These are phyloP conservation scores for Triticum dicoccoides DNA, from an alignment of 176 grass and related monocot genomes.

Conservation along the genomic window DNA sequence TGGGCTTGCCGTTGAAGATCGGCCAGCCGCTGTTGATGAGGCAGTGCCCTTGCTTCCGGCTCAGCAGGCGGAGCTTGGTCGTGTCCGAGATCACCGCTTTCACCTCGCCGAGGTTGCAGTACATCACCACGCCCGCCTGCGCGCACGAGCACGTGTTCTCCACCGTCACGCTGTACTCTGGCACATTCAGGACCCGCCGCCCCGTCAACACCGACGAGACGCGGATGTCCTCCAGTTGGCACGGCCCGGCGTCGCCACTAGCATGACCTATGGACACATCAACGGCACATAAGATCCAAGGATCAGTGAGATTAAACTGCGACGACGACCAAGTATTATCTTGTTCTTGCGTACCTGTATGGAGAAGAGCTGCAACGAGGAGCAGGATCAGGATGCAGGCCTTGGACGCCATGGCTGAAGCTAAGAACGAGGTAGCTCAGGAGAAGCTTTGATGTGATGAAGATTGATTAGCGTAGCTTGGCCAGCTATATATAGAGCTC, in stretches of 20 bases:
- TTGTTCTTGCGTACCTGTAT: background rate
- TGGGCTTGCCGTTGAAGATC: background rate
- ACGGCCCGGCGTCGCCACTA: background rate
- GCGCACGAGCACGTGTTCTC: background rate
- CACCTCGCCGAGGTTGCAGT: background rate
- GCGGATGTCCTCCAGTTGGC: background rate
- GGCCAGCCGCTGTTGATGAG: background rate
- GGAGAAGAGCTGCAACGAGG: background rate
- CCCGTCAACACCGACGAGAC: background rate
- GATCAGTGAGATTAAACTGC: background rate
- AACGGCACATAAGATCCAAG: background rate
- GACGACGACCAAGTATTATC: background rate
- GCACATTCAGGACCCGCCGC: background rate
- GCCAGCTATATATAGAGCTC: too few relatives aligned
- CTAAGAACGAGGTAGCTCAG: too few relatives aligned
- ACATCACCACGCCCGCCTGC: background rate
- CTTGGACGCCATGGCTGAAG: background rate
- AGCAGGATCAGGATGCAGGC: background rate
- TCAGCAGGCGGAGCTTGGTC: background rate
- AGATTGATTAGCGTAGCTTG: too few relatives aligned
- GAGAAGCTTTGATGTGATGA: too few relatives aligned
- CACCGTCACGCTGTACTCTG: background rate
- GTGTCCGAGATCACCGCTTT: background rate
- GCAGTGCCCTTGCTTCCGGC: background rate
- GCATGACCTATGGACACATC: background rate